phyloP scores from a whole-genome alignment of 2,329 filamentous ascomycete species.

The Arthroderma uncinatum region DNA sequence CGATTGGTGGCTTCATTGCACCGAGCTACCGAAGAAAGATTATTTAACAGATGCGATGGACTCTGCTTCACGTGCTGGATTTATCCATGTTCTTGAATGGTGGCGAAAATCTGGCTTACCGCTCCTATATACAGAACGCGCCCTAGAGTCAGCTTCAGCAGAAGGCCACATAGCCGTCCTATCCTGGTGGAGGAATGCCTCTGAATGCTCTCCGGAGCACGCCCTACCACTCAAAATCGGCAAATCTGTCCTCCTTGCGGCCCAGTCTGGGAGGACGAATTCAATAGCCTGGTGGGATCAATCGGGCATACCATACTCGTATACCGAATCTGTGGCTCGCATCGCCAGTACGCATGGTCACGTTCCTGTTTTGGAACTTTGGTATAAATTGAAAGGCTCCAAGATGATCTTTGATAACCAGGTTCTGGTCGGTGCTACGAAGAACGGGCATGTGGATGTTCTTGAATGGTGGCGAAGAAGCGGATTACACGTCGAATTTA shows the following conservation, averaged over 20 bases:
- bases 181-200: conserved; percentile 81
- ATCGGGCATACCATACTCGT: conserved; percentile 65
- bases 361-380: conserved; percentile 70
- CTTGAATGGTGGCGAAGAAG: conserved; percentile 81
- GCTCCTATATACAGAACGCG: conserved; percentile 73
- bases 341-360: conserved; percentile 77
- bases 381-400: conserved; percentile 63
- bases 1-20: conserved; percentile 81
- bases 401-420: conserved; percentile 74
- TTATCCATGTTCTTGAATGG: conserved; percentile 77
- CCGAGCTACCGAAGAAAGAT: conserved; percentile 72
- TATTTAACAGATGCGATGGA: conserved; percentile 80
- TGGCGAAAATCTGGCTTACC: conserved; percentile 74
- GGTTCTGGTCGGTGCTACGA: conserved; percentile 75
- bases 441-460: conserved; percentile 71
- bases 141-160: conserved; percentile 75
- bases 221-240: conserved; percentile 61
- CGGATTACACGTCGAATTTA: conserved; percentile 73
- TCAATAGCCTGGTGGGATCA: conserved; percentile 82
- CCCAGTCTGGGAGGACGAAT: conserved; percentile 66
- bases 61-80: conserved; percentile 74
- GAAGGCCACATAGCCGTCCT: conserved; percentile 77
- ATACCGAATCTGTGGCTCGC: conserved; percentile 72
- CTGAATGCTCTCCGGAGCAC: conserved; percentile 45
- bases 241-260: conserved; percentile 70